A percentile compares a stretch with the other conserved stretches of the same genome.
These are phyloP conservation scores for Rostrohypoxylon terebratum DNA, from an alignment of 495 filamentous ascomycete species.

Conservation along the genomic window DNA sequence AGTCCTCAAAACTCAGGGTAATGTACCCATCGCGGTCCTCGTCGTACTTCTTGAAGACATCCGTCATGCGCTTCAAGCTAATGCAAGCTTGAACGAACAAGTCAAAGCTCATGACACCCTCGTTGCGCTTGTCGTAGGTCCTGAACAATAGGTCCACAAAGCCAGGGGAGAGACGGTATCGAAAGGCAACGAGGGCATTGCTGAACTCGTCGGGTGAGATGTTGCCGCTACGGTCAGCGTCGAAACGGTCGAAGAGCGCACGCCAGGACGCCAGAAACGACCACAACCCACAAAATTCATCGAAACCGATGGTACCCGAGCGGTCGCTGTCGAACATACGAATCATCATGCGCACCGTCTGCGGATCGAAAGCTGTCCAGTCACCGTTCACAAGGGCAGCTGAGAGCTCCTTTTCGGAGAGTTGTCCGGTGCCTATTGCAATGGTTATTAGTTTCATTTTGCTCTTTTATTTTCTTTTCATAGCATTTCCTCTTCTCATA, in stretches of 20 bases:
- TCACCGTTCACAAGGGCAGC: slow-evolving; percentile 96
- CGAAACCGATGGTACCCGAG: slow-evolving; percentile 88
- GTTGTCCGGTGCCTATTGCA: slow-evolving; percentile 74
- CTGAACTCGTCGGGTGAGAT: slow-evolving; percentile 89
- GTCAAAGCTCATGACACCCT: slow-evolving; percentile 89
- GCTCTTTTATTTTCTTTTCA: not conserved
- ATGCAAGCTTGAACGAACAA: slow-evolving; percentile 98
- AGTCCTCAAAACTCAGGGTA: slow-evolving; percentile 84
- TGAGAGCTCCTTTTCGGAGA: slow-evolving; percentile 88
- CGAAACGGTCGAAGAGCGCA: slow-evolving; percentile 93
- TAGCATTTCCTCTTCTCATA: not conserved
- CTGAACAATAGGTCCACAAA: slow-evolving; percentile 86
- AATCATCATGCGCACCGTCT: slow-evolving; percentile 99
- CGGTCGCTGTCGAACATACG: slow-evolving; percentile 96
- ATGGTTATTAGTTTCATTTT: slow-evolving; percentile 3
- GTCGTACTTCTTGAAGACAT: slow-evolving; percentile 99
- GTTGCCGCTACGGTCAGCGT: slow-evolving; percentile 85
- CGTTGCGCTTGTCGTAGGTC: slow-evolving; percentile 69
- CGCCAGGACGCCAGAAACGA: slow-evolving; percentile 95
- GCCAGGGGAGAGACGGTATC: slow-evolving; percentile 84
- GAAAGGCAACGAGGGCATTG: slow-evolving; percentile 93
- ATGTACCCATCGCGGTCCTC: slow-evolving; percentile 95
- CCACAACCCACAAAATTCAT: slow-evolving; percentile 97
- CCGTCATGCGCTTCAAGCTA: slow-evolving; percentile 95
- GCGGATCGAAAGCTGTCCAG: slow-evolving; percentile 92